These are phyloP conservation scores for Saccharomycopsis crataegensis DNA, from an alignment of 1,139 yeast species.

Conservation along the genomic window DNA sequence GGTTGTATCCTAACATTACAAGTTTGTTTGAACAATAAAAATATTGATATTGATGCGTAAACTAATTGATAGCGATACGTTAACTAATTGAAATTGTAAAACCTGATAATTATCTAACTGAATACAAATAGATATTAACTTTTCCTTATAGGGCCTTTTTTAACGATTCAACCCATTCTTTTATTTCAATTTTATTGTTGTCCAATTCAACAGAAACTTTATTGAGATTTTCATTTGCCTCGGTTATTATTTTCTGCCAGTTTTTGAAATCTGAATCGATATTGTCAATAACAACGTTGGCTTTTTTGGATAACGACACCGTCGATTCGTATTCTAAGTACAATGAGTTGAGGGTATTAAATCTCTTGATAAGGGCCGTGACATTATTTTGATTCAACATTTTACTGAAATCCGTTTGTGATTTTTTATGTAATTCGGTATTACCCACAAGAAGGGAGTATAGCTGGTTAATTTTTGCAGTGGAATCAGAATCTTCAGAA, in stretches of 20 bases:
- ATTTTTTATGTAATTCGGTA: neutral
- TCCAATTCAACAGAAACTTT: conserved; percentile 2
- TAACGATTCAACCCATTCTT: conserved; percentile 2
- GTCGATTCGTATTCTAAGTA: conserved; percentile 13
- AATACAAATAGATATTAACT: too few relatives aligned
- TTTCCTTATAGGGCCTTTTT: neutral
- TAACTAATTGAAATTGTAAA: too few relatives aligned
- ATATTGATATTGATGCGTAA: too few relatives aligned
- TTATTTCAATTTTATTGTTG: conserved; percentile 4
- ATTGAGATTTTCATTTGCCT: conserved; percentile 8
- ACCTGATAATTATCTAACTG: too few relatives aligned
- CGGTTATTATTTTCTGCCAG: conserved; percentile 10
- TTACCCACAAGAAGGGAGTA: conserved; percentile 1
- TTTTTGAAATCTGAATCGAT: conserved; percentile 6
- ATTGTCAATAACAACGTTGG: conserved; percentile 1
- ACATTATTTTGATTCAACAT: neutral
- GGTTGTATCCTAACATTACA: too few relatives aligned
- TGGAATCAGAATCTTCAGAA: neutral
- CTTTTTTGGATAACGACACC: conserved; percentile 9
- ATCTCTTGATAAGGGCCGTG: conserved; percentile 8
- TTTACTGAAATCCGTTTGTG: neutral
- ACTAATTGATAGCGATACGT: too few relatives aligned
- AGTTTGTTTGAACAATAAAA: too few relatives aligned
- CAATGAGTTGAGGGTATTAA: conserved; percentile 12
- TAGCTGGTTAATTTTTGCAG: conserved; percentile 9